Base-by-base conservation (phyloP, 192 early-diverging fungal species). In the Umbelopsis ramanniana region DNA sequence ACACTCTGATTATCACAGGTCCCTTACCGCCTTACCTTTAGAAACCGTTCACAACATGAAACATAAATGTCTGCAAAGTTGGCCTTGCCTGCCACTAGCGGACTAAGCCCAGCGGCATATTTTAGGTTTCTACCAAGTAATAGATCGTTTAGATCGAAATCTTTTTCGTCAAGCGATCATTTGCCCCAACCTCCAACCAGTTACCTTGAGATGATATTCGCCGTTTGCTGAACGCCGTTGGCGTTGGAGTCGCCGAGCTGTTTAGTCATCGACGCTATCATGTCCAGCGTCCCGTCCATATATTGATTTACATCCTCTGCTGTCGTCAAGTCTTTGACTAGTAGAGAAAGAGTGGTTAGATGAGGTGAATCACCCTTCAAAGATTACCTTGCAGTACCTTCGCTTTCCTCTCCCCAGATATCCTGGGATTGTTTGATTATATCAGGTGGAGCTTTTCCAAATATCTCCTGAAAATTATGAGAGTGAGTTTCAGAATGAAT, bases 11-110 rank as follows among this genome's bases (percentile, higher is more conserved):
- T 43, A 43, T 43, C 6, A 43, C 40, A 43, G 2, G 29, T 46
- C 46, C 24, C n/a, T 45, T 47, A 70, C 33, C 35, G 17, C 23
- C 37, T 50, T 79, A 74, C 78, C 37, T 75, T 66, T 24, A 81
- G 43, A 3, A 82, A 60, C n/a, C 75, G 43, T 50, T 84, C 70
- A 52, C 71, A 86, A 68, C 84, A 85, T n/a, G 84, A 71, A 12
- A 88, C 54, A 72, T 85, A 88, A 60, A 86, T 77, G 2, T 75
- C 75, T 1, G 74, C 82, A 70, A 85, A 82, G 55, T 87, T 79
- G 0, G 87, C 81, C 52, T 80, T 82, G 19, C 83, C 80, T 7
- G 81, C 54, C 23, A 80, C 29, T 2, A 66, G 46, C 21, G 80
- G 73, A 12, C 69, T 71, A 12, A 87, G 70, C 35, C 71, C 75